Evolutionary conservation across 495 filamentous ascomycete species (phyloP).

Genomic region (Hypoxylon trugodes): DNA sequence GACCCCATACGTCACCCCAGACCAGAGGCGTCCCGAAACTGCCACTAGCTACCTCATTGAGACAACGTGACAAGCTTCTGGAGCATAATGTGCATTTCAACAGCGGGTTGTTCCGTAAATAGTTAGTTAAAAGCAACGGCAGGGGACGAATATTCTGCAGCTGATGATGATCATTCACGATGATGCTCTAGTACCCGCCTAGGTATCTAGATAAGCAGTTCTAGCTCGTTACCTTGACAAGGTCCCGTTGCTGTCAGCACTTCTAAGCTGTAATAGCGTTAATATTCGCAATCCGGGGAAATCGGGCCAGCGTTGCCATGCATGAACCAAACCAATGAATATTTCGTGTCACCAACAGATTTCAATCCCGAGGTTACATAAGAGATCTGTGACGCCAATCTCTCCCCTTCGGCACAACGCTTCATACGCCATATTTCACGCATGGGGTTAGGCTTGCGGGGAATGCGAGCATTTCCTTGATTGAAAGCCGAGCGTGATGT

Average conservation of each 20-base stretch:
- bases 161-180: not conserved
- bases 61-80: no score
- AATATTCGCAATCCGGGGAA: conserved; percentile 14
- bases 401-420: not conserved
- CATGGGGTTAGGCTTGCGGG: conserved; percentile 1
- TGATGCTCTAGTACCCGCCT: not conserved
- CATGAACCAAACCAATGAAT: conserved; percentile 11
- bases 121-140: no score
- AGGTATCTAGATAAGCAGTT: not conserved
- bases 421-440: not conserved
- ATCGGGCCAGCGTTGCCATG: not conserved
- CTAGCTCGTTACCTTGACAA: not conserved
- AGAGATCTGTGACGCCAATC: conserved; percentile 16
- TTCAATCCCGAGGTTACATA: conserved; percentile 7
- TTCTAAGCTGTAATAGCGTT: not conserved
- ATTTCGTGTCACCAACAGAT: not conserved
- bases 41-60: no score
- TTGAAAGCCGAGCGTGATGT: conserved; percentile 10
- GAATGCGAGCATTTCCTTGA: not conserved
- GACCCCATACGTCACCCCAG: no score
- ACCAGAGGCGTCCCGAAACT: no score
- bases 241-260: not conserved
- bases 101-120: no score
- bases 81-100: no score
- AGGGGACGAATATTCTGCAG: not conserved